Evolutionary conservation across 2,329 filamentous ascomycete genomes (phyloP).

Genomic region (Alternaria ethzedia): DNA sequence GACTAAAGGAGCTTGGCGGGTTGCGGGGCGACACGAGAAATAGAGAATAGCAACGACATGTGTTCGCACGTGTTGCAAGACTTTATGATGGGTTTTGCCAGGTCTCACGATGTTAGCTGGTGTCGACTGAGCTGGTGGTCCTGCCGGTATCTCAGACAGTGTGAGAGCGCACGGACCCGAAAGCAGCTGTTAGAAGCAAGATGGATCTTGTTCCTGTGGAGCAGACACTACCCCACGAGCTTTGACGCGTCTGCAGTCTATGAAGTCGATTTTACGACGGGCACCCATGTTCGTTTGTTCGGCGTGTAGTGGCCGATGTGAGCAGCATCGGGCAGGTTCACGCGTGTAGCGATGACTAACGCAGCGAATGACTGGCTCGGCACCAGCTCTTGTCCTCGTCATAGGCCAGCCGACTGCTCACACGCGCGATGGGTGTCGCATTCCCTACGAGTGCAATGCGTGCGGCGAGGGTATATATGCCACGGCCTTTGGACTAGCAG

Average conservation of each 20-base stretch:
- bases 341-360: slow-evolving; percentile 7
- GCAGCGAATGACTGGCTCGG: background rate
- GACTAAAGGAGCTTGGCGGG: background rate
- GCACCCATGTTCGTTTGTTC: background rate
- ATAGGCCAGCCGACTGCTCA: slow-evolving; percentile 10
- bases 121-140: background rate
- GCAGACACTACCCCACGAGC: too few relatives aligned
- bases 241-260: background rate
- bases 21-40: background rate
- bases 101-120: background rate
- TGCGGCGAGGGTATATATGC: slow-evolving; percentile 12
- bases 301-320: background rate
- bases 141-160: background rate
- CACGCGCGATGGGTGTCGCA: slow-evolving; percentile 6
- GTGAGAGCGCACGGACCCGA: background rate
- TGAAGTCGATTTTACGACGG: too few relatives aligned
- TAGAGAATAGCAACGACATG: background rate
- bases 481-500: slow-evolving; percentile 18
- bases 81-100: background rate
- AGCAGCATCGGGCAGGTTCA: background rate
- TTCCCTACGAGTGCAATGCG: slow-evolving; percentile 4
- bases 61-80: background rate
- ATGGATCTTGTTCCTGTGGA: background rate
- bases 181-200: background rate
- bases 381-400: slow-evolving; percentile 9